These are phyloP conservation scores for Rhamnella rubrinervis DNA, from an alignment of 331 rosid genomes.

Conservation along the genomic window DNA sequence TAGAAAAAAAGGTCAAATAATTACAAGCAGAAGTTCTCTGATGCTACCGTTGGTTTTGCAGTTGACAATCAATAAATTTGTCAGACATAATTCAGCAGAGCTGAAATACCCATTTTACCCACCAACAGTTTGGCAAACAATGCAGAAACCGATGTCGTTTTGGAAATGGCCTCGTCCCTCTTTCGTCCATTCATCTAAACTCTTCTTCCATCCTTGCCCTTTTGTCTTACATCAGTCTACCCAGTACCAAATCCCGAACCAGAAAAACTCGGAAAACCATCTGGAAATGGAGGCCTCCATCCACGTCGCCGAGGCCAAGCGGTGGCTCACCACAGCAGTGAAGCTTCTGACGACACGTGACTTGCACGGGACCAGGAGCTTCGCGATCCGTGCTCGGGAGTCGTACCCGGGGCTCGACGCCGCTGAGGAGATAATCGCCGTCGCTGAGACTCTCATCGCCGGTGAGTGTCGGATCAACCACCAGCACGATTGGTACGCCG, in stretches of 20 bases:
- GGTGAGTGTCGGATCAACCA: slow-evolving; percentile 60
- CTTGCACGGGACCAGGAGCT: slow-evolving; percentile 66
- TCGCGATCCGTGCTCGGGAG: slow-evolving; percentile 86
- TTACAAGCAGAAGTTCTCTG: too few relatives aligned
- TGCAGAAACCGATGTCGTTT: too few relatives aligned
- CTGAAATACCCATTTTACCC: too few relatives aligned
- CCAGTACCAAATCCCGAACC: background rate
- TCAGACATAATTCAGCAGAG: too few relatives aligned
- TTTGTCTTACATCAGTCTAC: too few relatives aligned
- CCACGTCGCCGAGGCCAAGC: slow-evolving; percentile 69
- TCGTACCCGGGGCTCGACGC: slow-evolving; percentile 73
- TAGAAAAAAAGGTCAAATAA: too few relatives aligned
- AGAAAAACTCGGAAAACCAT: background rate
- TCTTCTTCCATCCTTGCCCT: too few relatives aligned
- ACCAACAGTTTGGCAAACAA: too few relatives aligned
- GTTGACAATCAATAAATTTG: too few relatives aligned
- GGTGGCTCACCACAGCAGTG: slow-evolving; percentile 82
- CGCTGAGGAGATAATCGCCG: slow-evolving; percentile 59
- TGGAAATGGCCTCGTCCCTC: too few relatives aligned
- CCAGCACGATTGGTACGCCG: slow-evolving; percentile 58
- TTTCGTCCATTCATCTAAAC: too few relatives aligned
- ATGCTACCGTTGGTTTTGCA: too few relatives aligned
- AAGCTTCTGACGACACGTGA: slow-evolving; percentile 76
- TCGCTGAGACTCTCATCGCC: slow-evolving; percentile 74
- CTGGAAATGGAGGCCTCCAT: slow-evolving; percentile 43